Conservation (phyloP, 106 monocot species). For the Alisma plantagoaquatica region DNA sequence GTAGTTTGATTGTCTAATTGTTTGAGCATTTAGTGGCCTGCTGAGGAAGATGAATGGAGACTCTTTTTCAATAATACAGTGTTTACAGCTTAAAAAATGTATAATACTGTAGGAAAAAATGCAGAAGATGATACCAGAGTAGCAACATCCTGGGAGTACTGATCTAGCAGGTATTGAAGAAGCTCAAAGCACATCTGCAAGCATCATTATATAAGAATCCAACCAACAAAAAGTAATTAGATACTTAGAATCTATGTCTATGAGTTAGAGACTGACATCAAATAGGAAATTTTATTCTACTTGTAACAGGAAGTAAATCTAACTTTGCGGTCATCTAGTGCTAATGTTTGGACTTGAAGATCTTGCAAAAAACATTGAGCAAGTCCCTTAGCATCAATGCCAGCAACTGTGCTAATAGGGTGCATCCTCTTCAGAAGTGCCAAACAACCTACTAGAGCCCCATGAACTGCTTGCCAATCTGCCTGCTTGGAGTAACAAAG, state of each 20-base stretch:
- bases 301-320: neutral
- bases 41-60: no score
- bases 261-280: no score
- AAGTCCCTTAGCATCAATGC: conserved; percentile 46
- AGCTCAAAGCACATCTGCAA: conserved; percentile 85
- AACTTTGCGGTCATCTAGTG: conserved; percentile 76
- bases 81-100: no score
- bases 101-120: no score
- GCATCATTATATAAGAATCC: neutral
- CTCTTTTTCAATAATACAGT: no score
- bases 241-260: neutral
- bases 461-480: conserved; percentile 88
- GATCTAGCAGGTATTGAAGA: conserved; percentile 54
- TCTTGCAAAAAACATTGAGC: conserved; percentile 43
- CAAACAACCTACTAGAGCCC: conserved; percentile 83
- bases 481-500: conserved; percentile 40
- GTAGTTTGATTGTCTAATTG: no score
- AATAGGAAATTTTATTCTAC: no score
- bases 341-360: conserved; percentile 63
- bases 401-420: conserved; percentile 37
- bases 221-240: neutral
- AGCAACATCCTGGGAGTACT: conserved; percentile 29
- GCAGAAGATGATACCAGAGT: conserved; percentile 36
- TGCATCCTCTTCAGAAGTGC: conserved; percentile 66
- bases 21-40: no score